Conservation (phyloP, 768 basidiomycete genomes). For the Lentinus brumalis region DNA sequence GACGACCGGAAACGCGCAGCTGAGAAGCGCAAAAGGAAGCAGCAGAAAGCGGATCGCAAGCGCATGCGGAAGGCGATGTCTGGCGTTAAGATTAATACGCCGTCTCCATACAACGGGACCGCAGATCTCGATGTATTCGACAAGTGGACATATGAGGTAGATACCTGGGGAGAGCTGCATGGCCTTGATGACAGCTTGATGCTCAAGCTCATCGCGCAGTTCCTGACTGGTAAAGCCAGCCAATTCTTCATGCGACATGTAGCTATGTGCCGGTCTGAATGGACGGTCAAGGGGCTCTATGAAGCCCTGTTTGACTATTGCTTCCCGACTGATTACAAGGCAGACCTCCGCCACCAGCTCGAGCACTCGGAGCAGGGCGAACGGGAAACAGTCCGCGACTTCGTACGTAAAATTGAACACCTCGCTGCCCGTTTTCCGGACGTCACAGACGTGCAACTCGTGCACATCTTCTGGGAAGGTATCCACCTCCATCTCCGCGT, state of each 20-base stretch:
- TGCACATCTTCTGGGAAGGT: constrained; percentile 14
- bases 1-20: too few species aligned
- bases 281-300: constrained; percentile 16
- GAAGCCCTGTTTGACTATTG: constrained; percentile 20
- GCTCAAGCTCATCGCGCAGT: constrained; percentile 18
- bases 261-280: constrained; percentile 7
- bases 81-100: constrained; percentile 18
- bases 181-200: constrained; percentile 8
- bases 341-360: not conserved
- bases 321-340: constrained; percentile 19
- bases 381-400: constrained; percentile 10
- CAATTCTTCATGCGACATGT: constrained; percentile 29
- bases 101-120: constrained; percentile 19
- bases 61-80: constrained; percentile 4
- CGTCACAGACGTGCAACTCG: constrained; percentile 13
- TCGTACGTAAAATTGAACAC: constrained; percentile 24
- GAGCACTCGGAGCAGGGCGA: constrained; percentile 6
- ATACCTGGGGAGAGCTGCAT: constrained; percentile 19
- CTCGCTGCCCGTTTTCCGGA: constrained; percentile 21
- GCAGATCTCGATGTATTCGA: constrained; percentile 23
- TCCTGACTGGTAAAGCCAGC: constrained; percentile 15
- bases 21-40: not conserved
- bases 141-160: constrained; percentile 10
- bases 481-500: constrained; percentile 20
- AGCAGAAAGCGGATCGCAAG: not conserved